Evolutionary conservation across 1,284 basidiomycete genomes (phyloP).

Genomic region (Limonomyces culmigenus): DNA sequence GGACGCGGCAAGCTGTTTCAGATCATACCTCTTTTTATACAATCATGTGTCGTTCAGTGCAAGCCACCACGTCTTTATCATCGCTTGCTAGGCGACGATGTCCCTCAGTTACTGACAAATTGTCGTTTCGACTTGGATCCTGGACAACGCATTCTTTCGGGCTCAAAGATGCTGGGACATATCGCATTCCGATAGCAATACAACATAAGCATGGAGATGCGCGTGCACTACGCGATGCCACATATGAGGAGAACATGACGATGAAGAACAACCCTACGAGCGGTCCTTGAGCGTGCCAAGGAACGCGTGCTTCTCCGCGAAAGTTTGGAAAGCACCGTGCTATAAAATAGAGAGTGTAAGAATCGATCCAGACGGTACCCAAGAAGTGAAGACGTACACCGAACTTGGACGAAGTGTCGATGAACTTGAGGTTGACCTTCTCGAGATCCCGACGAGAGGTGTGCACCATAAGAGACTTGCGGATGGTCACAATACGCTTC

Average conservation of each 20-base stretch:
- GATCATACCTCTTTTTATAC: too few relatives aligned
- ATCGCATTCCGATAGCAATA: too few relatives aligned
- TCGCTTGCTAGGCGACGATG: too few relatives aligned
- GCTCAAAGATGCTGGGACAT: too few relatives aligned
- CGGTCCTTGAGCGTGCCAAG: slow-evolving; percentile 79
- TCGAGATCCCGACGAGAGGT: slow-evolving; percentile 83
- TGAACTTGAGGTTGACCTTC: slow-evolving; percentile 97
- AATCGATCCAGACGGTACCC: neutral
- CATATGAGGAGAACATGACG: too few relatives aligned
- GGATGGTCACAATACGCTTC: slow-evolving; percentile 93
- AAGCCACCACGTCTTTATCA: too few relatives aligned
- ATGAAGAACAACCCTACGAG: slow-evolving; percentile 26
- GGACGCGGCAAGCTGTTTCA: too few relatives aligned
- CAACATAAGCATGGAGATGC: neutral
- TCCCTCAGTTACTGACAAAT: too few relatives aligned
- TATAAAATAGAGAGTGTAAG: slow-evolving; percentile 16
- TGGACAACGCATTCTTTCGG: too few relatives aligned
- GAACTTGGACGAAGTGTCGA: slow-evolving; percentile 95
- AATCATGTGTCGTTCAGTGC: too few relatives aligned
- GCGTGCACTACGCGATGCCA: too few relatives aligned
- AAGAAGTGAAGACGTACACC: slow-evolving; percentile 35
- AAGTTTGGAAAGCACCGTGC: slow-evolving; percentile 92
- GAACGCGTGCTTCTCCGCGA: slow-evolving; percentile 92
- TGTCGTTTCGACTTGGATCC: too few relatives aligned
- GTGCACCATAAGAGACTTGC: slow-evolving; percentile 80